phyloP scores from a whole-genome alignment of 805 yeast species.

The Candida tammaniensis region DNA sequence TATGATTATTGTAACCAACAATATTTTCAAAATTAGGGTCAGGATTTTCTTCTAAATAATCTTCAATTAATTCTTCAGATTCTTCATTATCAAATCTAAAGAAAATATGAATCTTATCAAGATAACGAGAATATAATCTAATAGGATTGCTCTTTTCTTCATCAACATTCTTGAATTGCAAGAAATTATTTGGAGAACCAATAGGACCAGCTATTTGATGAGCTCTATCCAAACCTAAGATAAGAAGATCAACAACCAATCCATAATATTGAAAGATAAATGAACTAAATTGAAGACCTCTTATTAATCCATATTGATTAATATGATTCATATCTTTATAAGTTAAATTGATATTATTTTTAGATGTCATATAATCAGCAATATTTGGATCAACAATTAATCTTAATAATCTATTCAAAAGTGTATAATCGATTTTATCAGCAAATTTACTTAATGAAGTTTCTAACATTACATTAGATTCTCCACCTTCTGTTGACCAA shows the following conservation, averaged over 20 bases:
- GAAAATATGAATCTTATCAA: slow-evolving; percentile 77
- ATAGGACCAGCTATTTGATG: slow-evolving; percentile 81
- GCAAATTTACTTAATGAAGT: slow-evolving; percentile 66
- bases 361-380: slow-evolving; percentile 93
- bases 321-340: slow-evolving; percentile 95
- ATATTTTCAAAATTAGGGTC: slow-evolving; percentile 89
- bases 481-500: slow-evolving; percentile 77
- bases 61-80: slow-evolving; percentile 70
- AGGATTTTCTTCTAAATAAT: slow-evolving; percentile 78
- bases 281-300: slow-evolving; percentile 89
- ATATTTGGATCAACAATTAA: slow-evolving; percentile 83
- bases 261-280: slow-evolving; percentile 92
- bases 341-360: slow-evolving; percentile 75
- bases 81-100: slow-evolving; percentile 75
- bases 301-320: slow-evolving; percentile 80
- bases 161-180: slow-evolving; percentile 60
- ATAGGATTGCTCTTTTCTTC: slow-evolving; percentile 73
- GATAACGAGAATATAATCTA: slow-evolving; percentile 73
- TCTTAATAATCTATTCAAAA: slow-evolving; percentile 76
- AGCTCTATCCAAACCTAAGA: slow-evolving; percentile 86
- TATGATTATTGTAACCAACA: slow-evolving; percentile 81
- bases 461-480: slow-evolving; percentile 81
- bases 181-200: slow-evolving; percentile 67
- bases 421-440: slow-evolving; percentile 85
- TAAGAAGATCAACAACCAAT: slow-evolving; percentile 71